A percentile compares a stretch with the other conserved stretches of the same genome.
Evolutionary conservation across 352 stramenopile genomes (phyloP).

Genomic region (Phytophthora podocarpi): DNA sequence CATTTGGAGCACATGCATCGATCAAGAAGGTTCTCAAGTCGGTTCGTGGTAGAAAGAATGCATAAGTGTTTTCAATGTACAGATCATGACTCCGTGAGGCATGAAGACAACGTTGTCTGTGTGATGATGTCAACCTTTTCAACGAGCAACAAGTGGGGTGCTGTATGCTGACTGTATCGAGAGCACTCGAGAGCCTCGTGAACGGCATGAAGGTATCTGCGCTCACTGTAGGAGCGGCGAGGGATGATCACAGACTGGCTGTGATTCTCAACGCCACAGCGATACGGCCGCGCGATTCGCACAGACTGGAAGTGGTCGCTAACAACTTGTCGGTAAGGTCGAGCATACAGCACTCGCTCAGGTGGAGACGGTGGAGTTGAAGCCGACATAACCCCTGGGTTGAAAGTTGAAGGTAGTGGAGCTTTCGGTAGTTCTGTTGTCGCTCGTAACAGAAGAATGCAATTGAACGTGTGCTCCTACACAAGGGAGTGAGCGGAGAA

Average conservation of each 20-base stretch:
- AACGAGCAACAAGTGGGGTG: not conserved
- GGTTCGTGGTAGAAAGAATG: slow-evolving; percentile 73
- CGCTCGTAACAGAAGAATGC: slow-evolving; percentile 37
- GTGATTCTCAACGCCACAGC: slow-evolving; percentile 30
- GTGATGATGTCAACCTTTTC: slow-evolving; percentile 7
- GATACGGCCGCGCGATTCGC: slow-evolving; percentile 41
- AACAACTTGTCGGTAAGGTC: slow-evolving; percentile 36
- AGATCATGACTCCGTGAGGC: slow-evolving; percentile 6
- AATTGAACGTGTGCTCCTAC: slow-evolving; percentile 39
- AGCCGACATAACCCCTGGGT: not conserved
- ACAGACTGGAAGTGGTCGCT: slow-evolving; percentile 52
- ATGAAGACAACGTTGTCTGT: slow-evolving; percentile 19
- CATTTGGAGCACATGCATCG: slow-evolving; percentile 30
- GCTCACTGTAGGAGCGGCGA: slow-evolving; percentile 28
- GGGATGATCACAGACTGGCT: slow-evolving; percentile 40
- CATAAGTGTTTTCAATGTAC: slow-evolving; percentile 31
- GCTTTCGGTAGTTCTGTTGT: not conserved
- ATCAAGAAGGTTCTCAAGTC: slow-evolving; percentile 86
- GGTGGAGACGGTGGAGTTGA: slow-evolving; percentile 1
- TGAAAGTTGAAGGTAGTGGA: not conserved
- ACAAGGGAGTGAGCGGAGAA: not conserved
- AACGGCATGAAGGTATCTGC: slow-evolving; percentile 13
- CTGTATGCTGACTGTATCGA: not conserved
- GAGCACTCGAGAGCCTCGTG: slow-evolving; percentile 7
- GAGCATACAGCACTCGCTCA: slow-evolving; percentile 37